Evolutionary conservation across 805 yeast species (phyloP).

Genomic region (Candida sithepensis): DNA sequence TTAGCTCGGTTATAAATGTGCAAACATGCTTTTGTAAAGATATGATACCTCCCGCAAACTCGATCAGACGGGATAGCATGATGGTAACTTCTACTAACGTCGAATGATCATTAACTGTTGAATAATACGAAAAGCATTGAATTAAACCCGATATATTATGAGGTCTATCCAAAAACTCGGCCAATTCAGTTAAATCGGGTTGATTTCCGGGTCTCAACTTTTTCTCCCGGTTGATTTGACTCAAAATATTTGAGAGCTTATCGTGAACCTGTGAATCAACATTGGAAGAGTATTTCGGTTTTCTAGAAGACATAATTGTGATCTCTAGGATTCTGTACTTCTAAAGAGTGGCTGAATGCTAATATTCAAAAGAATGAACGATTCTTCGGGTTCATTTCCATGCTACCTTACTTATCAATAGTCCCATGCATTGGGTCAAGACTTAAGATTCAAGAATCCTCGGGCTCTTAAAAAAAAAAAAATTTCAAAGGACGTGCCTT

Average conservation of each 20-base stretch:
- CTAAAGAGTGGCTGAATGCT: too few species aligned
- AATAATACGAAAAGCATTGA: conserved; percentile 39
- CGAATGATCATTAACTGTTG: conserved; percentile 49
- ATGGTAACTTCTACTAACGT: conserved; percentile 44
- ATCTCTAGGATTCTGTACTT: not conserved
- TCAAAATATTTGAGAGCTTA: conserved; percentile 15
- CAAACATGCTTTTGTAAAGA: conserved; percentile 26
- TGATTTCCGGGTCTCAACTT: conserved; percentile 24
- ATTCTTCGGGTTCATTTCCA: too few species aligned
- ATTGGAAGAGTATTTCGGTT: conserved; percentile 21
- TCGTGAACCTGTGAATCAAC: conserved; percentile 12
- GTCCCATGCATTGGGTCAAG: too few species aligned
- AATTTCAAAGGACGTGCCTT: not conserved
- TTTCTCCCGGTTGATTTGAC: conserved; percentile 11
- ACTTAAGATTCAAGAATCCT: too few species aligned
- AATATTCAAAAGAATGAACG: too few species aligned
- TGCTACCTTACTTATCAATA: too few species aligned
- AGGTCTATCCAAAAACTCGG: conserved; percentile 28
- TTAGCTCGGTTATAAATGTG: conserved; percentile 47
- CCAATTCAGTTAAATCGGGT: conserved; percentile 15
- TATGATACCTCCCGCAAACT: conserved; percentile 16
- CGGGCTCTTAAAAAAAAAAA: not conserved
- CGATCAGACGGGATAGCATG: conserved; percentile 36
- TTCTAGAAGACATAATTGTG: conserved; percentile 6
- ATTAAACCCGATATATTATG: conserved; percentile 32